phyloP scores from a whole-genome alignment of 805 yeast species.

The Saccharomycopsis microspora region DNA sequence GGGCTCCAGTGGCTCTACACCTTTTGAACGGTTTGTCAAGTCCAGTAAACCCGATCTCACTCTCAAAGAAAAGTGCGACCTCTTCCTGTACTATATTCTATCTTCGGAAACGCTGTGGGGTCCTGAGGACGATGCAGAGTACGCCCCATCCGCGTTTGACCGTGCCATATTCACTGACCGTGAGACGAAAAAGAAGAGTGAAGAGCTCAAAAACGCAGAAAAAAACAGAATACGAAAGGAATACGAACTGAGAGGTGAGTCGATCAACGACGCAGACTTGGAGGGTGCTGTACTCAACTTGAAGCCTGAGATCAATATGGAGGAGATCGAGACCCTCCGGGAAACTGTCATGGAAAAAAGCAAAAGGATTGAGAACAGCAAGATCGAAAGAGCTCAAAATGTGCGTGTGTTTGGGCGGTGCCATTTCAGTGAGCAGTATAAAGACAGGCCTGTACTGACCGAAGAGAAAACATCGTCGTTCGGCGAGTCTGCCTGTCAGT shows the following conservation, averaged over 20 bases:
- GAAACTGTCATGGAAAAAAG: neutral
- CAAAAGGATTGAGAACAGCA: slow-evolving; percentile 3
- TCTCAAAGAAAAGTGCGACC: slow-evolving; percentile 8
- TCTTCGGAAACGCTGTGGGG: neutral
- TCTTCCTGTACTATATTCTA: slow-evolving; percentile 4
- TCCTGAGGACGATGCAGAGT: neutral
- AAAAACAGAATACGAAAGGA: slow-evolving; percentile 17
- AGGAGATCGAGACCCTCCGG: neutral
- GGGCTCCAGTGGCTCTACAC: no score
- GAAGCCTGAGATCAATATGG: neutral
- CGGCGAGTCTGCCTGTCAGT: slow-evolving; percentile 18
- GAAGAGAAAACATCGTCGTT: neutral
- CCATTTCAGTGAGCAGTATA: slow-evolving; percentile 12
- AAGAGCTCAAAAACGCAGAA: slow-evolving; percentile 5
- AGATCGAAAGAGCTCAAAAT: slow-evolving; percentile 15
- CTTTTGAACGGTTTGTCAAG: no score
- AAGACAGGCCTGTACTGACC: neutral
- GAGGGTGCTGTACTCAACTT: slow-evolving; percentile 2
- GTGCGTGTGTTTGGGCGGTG: slow-evolving; percentile 19
- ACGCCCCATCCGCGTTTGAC: slow-evolving; percentile 6
- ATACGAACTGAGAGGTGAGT: neutral
- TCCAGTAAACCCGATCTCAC: neutral
- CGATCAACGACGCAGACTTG: slow-evolving; percentile 1
- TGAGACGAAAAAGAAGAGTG: neutral
- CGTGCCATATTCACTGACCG: neutral